Evolutionary conservation across 2,329 filamentous ascomycete genomes (phyloP), one percentile per base, ranked within the genome.

Genomic region (Onygenales sp.): DNA sequence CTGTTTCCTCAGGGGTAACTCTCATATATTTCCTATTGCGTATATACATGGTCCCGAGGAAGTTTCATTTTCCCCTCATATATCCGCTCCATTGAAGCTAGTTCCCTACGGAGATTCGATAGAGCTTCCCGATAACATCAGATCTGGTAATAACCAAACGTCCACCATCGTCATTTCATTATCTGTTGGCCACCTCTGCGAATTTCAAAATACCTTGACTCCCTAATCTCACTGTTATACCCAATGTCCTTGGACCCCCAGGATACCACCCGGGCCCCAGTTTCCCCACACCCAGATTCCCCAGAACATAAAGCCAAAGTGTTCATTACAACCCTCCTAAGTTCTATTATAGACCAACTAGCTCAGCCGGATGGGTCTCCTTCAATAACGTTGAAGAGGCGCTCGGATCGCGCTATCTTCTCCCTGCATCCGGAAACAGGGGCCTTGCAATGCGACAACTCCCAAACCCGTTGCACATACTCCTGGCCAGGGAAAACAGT

Each of bases 401-500:
- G 63, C 55, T 52, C 60, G 17, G 61, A 43, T 10, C 55, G 59
- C 8, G 9, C 55, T 9, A 45, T 55, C 48, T 64, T 63, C 47
- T 56, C 59, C 7, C 57, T 74, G 52, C 66, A 68, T 39, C 56
- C 60, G 2, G 51, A 56, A 32, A 68, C 57, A 35, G 56, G 64
- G 31, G 63, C 64, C 4, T 56, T 70, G 1, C 63, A 72, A 55
- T 49, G 45, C 7, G 36, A 47, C 27, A 44, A 9, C 21, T 2
- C 56, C 43, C 38, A 43, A 45, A 57, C 36, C 59, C 64, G 5
- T 27, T 60, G 58, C n/a, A 69, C 63, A n/a, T 75, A 75, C 53
- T 73, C 64, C 21, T 84, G 80, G 64, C 81, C 81, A 10, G 81
- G 80, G 11, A 77, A 69, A 54, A 78, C 70, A 50, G 68, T 68